phyloP scores from a whole-genome alignment of 345 rosid species.

The Leavenworthia alabamica region DNA sequence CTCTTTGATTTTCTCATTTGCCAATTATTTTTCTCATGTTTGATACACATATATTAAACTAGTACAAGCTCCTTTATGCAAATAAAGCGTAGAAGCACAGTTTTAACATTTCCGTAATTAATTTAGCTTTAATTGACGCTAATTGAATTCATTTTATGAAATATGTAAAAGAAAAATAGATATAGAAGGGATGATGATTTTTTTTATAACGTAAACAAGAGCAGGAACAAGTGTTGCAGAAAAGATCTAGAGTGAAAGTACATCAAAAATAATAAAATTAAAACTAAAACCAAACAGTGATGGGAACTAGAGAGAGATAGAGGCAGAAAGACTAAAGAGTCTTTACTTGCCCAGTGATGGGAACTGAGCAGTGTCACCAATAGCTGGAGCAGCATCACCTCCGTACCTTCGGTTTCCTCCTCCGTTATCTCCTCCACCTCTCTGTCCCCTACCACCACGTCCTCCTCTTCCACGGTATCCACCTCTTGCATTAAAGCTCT shows the following conservation, averaged over 20 bases:
- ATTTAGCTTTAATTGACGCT: background rate
- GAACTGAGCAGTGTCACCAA: conserved; percentile 28
- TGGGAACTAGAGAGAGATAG: background rate
- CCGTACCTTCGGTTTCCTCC: conserved; percentile 8
- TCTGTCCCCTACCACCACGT: conserved; percentile 16
- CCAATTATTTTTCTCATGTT: conserved; percentile 5
- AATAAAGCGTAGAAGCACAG: too few species aligned
- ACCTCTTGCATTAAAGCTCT: conserved; percentile 20
- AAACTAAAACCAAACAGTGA: too few species aligned
- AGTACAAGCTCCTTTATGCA: background rate
- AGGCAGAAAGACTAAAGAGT: background rate
- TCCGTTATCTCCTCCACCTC: conserved; percentile 20
- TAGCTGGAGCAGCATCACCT: conserved; percentile 28
- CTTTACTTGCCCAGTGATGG: conserved; percentile 29
- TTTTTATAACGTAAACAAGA: conserved; percentile 1
- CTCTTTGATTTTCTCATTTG: too few species aligned
- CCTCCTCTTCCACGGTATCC: conserved; percentile 26
- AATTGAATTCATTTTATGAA: background rate
- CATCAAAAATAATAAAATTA: conserved; percentile 21
- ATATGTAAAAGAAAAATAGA: background rate
- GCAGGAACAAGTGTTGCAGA: background rate
- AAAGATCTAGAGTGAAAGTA: background rate
- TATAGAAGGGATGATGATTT: background rate
- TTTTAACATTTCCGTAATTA: too few species aligned
- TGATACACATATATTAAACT: background rate